Percentiles rank a stretch among this genome's conserved stretches.
Evolutionary conservation across 108 stramenopile genomes (phyloP).

Genomic region (Pseudonitzschia pungens): DNA sequence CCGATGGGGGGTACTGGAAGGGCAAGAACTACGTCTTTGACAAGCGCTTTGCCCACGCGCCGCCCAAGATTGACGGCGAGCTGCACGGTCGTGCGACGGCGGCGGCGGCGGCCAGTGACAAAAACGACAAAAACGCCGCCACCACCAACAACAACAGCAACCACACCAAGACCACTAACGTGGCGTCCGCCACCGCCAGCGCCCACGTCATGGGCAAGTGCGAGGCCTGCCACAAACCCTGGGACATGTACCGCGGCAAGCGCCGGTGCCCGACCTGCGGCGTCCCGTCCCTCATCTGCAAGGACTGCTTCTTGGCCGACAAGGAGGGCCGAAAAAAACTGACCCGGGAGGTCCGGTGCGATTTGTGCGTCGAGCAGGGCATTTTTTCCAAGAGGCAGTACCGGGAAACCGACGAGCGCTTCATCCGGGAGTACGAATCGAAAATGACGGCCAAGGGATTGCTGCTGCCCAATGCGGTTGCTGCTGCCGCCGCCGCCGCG

Average conservation of each 20-base stretch:
- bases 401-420: slow-evolving; percentile 42
- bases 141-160: too few species aligned
- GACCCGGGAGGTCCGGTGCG: slow-evolving; percentile 51
- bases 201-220: slow-evolving; percentile 59
- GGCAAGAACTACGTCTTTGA: slow-evolving; percentile 89
- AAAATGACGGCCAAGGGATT: slow-evolving; percentile 45
- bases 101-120: too few species aligned
- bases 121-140: slow-evolving; percentile 16
- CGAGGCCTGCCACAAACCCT: slow-evolving; percentile 79
- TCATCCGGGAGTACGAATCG: slow-evolving; percentile 54
- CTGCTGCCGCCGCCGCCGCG: slow-evolving; percentile 21
- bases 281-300: slow-evolving; percentile 83
- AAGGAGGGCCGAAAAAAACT: slow-evolving; percentile 42
- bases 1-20: slow-evolving; percentile 85
- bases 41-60: slow-evolving; percentile 88
- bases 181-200: slow-evolving; percentile 14
- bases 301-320: slow-evolving; percentile 61
- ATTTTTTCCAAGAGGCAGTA: slow-evolving; percentile 53
- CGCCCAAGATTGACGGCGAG: slow-evolving; percentile 56
- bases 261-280: slow-evolving; percentile 89
- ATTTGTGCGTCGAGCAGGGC: slow-evolving; percentile 63
- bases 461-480: slow-evolving; percentile 9
- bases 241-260: slow-evolving; percentile 93
- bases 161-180: too few species aligned
- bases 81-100: slow-evolving; percentile 33